Conservation (phyloP, 2,329 filamentous ascomycete species). For the Colletotrichum lindemuthianum region DNA sequence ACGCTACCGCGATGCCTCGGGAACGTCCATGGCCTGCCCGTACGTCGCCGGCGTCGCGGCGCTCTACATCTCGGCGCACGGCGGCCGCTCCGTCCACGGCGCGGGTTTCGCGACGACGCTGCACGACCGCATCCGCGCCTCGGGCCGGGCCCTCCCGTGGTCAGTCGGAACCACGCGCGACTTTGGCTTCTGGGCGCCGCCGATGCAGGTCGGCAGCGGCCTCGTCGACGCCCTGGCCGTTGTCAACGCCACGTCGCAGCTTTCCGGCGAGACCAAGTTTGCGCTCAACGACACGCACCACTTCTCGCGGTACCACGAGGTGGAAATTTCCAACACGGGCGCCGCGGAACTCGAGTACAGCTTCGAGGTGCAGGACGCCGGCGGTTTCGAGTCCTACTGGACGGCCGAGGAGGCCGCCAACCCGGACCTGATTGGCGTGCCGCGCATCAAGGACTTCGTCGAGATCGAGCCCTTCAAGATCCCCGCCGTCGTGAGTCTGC, state of each 20-base stretch:
- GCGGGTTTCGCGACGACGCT: constrained; percentile 35
- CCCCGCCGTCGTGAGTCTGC: constrained; percentile 18
- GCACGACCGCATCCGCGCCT: constrained; percentile 33
- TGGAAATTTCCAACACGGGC: constrained; percentile 50
- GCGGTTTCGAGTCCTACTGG: constrained; percentile 46
- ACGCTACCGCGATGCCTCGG: constrained; percentile 57
- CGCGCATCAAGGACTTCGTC: constrained; percentile 27
- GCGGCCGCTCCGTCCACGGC: constrained; percentile 50
- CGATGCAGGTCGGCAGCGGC: constrained; percentile 52
- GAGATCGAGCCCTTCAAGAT: constrained; percentile 29
- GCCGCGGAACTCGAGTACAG: constrained; percentile 46
- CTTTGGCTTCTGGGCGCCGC: constrained; percentile 43
- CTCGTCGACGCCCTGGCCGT: constrained; percentile 47
- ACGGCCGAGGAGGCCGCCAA: constrained; percentile 20
- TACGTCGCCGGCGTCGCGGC: constrained; percentile 62
- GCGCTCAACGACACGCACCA: constrained; percentile 54
- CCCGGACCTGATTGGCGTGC: background rate
- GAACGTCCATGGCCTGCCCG: constrained; percentile 67
- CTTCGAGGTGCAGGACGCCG: constrained; percentile 43
- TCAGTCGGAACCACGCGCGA: constrained; percentile 30
- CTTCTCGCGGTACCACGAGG: constrained; percentile 41
- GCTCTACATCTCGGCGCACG: constrained; percentile 54
- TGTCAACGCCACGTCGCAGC: constrained; percentile 37
- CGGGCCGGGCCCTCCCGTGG: constrained; percentile 31
- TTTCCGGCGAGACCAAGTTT: constrained; percentile 50